Base-by-base conservation (phyloP, 2,329 filamentous ascomycete species). In the Fusarium sp. region DNA sequence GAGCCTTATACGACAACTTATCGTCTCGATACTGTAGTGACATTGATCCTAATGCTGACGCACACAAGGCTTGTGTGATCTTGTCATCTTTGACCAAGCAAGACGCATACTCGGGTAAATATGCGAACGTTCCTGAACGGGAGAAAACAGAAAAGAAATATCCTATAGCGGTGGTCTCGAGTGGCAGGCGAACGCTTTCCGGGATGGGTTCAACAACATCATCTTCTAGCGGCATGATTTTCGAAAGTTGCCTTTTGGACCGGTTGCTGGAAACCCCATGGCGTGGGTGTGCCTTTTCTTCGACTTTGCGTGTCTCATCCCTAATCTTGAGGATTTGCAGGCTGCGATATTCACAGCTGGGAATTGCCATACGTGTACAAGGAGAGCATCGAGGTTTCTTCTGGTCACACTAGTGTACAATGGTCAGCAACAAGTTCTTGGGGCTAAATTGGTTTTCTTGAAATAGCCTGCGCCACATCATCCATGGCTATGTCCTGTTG, bases 1-100 rank as follows among this genome's bases (percentile, higher is more conserved):
- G 26, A 19, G 21, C 54, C 6, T 5, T 6, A n/a, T 13, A n/a
- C 7, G 10, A 26, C 10, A 57, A n/a, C 5, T 21, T 51, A 7
- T 57, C 5, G 2, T 57, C 26, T 22, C 21, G 22, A 19, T 50
- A 14, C 14, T 56, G 43, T 15, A 40, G 14, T 6, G 44, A 43
- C 53, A 56, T 56, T 40, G 53, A 56, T 15, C 53, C 53, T 9
- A 56, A 33, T 15, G 53, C 43, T 17, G 53, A 56, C 3, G 53
- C 53, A 22, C 34, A 56, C 3, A 56, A 11, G 15, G 44, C 53
- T 33, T 31, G 33, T n/a, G n/a, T 50, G 15, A 56, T 6, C 6
- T 4, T 50, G 7, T 21, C 34, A 17, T 56, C 44, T 1, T 39
- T 24, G 4, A 24, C 9, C 5, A 56, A 22, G 4, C 4, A 31